These are phyloP conservation scores for Arachis monticola DNA, from an alignment of 331 rosid genomes.

Conservation along the genomic window DNA sequence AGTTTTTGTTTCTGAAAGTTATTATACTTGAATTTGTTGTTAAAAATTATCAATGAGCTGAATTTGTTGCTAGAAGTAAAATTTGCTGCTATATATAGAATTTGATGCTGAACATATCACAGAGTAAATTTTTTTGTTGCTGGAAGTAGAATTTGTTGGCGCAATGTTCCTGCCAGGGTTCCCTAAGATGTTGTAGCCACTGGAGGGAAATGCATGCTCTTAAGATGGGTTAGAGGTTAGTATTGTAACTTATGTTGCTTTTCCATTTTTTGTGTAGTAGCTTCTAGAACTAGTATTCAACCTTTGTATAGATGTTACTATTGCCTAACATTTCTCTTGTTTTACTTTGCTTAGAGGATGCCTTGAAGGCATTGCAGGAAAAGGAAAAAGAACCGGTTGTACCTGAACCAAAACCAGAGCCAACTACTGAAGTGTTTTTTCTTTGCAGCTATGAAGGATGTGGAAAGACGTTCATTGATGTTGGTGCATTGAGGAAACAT, in stretches of 20 bases:
- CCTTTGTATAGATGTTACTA: too few species aligned
- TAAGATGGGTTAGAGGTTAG: conserved; percentile 87
- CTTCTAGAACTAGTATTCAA: background rate
- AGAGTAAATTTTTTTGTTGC: too few species aligned
- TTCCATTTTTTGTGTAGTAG: background rate
- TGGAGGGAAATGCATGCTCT: conserved; percentile 78
- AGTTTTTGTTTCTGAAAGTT: too few species aligned
- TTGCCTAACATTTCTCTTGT: conserved; percentile 23
- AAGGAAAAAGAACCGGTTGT: conserved; percentile 60
- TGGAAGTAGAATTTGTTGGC: background rate
- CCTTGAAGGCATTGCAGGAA: conserved; percentile 68
- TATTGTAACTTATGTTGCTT: background rate
- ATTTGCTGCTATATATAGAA: too few species aligned
- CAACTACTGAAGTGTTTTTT: conserved; percentile 92
- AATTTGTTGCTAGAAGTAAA: too few species aligned
- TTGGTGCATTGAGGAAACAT: conserved; percentile 94
- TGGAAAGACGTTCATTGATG: conserved; percentile 92
- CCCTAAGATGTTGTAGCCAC: conserved; percentile 94
- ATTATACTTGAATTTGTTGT: too few species aligned
- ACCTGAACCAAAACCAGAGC: conserved; percentile 91
- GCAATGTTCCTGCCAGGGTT: conserved; percentile 61
- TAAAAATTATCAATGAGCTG: too few species aligned
- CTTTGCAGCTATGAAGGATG: conserved; percentile 91
- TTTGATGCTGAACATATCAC: too few species aligned
- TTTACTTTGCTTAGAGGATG: conserved; percentile 56